Percentiles rank a stretch among this genome's conserved stretches.
Conservation (phyloP, 2,329 filamentous ascomycete species). For the Capronia coronata region DNA sequence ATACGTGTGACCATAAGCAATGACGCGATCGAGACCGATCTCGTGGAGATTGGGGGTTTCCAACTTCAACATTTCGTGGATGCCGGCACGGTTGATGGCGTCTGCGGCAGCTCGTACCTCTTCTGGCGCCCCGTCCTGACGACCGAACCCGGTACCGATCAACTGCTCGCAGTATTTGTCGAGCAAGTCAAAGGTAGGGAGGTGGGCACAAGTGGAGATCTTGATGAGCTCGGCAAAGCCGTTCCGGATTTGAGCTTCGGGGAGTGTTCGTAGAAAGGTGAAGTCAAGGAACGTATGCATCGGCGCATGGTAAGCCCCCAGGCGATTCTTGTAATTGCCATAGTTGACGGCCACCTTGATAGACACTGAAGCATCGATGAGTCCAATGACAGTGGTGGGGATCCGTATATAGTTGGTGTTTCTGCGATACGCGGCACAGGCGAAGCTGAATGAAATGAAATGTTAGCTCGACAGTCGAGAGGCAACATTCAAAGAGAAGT, state of each 20-base stretch:
- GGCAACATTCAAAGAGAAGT: constrained; percentile 31
- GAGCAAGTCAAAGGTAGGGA: constrained; percentile 59
- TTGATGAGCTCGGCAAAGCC: constrained; percentile 71
- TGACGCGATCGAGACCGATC: constrained; percentile 64
- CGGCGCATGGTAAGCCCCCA: constrained; percentile 67
- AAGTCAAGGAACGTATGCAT: constrained; percentile 69
- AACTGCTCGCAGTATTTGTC: constrained; percentile 64
- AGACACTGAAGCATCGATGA: constrained; percentile 68
- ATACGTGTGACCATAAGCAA: constrained; percentile 66
- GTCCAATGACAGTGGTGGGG: constrained; percentile 66
- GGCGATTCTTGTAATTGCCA: constrained; percentile 67
- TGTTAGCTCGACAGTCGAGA: too few species aligned
- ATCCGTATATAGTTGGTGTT: constrained; percentile 69
- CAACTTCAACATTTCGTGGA: constrained; percentile 66
- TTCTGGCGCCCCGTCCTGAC: constrained; percentile 48
- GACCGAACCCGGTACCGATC: constrained; percentile 59
- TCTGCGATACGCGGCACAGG: constrained; percentile 64
- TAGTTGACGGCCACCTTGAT: constrained; percentile 77
- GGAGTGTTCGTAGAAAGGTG: constrained; percentile 62
- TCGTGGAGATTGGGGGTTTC: constrained; percentile 69
- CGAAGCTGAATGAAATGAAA: constrained; percentile 54
- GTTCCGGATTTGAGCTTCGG: constrained; percentile 62
- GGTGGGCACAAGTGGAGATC: constrained; percentile 64
- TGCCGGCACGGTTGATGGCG: constrained; percentile 61
- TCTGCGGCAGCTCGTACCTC: constrained; percentile 59